Conservation (phyloP, 192 early-diverging fungal species). For the Backusella westeae region DNA sequence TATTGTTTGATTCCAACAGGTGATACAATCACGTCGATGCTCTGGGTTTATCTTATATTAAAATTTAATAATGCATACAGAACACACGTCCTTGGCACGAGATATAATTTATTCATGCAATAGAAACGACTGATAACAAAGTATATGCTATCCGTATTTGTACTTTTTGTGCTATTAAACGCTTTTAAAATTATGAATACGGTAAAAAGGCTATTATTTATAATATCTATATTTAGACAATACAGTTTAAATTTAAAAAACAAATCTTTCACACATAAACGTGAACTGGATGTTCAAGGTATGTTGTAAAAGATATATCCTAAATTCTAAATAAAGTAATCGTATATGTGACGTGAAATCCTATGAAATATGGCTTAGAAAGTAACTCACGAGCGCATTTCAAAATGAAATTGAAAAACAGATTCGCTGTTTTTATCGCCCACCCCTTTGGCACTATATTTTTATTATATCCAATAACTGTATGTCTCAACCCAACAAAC, state of each 20-base stretch:
- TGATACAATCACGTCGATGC: background rate
- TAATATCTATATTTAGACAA: background rate
- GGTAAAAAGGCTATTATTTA: background rate
- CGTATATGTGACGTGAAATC: background rate
- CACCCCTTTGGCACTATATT: background rate
- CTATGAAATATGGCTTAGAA: background rate
- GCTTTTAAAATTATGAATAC: background rate
- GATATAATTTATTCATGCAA: background rate
- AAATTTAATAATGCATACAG: background rate
- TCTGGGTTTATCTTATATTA: background rate
- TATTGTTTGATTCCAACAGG: background rate
- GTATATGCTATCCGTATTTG: background rate
- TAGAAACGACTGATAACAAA: background rate
- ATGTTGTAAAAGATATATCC: background rate
- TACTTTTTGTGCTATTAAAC: background rate
- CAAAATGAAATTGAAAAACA: background rate
- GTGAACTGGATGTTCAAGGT: background rate
- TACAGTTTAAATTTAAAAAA: background rate
- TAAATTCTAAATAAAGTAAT: background rate
- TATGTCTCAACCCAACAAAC: background rate
- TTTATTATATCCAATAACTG: background rate
- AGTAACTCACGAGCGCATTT: background rate
- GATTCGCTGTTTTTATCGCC: background rate
- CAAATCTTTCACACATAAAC: background rate
- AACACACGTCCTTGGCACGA: background rate